Base-by-base conservation (phyloP, 768 basidiomycete genomes). In the Russula griseocarnosa region DNA sequence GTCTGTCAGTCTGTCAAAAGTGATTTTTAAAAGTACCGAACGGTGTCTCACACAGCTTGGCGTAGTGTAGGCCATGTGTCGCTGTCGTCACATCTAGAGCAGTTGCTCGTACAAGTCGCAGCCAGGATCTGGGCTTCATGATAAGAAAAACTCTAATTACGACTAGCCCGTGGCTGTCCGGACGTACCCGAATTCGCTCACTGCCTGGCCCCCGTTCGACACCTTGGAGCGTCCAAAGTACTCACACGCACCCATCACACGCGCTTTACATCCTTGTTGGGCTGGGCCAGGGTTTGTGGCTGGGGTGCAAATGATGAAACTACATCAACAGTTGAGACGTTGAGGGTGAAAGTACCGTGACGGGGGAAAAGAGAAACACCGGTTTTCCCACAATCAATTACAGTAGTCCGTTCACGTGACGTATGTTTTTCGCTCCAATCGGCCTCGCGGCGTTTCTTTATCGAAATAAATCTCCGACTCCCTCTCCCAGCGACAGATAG, bases 71-170 rank as follows among this genome's bases (percentile, higher is more conserved):
- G 28, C 55, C 54, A 26, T 40, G 54, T 42, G 55, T 55, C 38
- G 16, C 2, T 57, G 55, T 57, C 56, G 56, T 58, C 56, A 58
- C 44, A n/a, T 30, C 56, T 22, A 56, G 40, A 24, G 40, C 55
- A n/a, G 26, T 24, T 22, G 13, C 30, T 34, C 42, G 30, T 24
- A 22, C 44, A 8, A n/a, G 53, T 28, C 60, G 53, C 34, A 24
- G 60, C 60, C 38, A 30, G 10, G 30, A 32, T 61, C 18, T 47
- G 53, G 60, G 60, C 53, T 55, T 59, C 34, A 36, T 13, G 60
- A 61, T 47, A 61, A 61, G 53, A 16, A 46, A 3, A 34, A 53
- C 22, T 18, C 16, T 9, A 20, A 46, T 30, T 44, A 57, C 56
- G 51, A 60, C 32, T 8, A 32, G 3, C 36, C 40, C 16, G 24